Evolutionary conservation across 2,329 filamentous ascomycete species (phyloP), one percentile per base, ranked within the genome.

Genomic region (Torrubiella hemipterigena): DNA sequence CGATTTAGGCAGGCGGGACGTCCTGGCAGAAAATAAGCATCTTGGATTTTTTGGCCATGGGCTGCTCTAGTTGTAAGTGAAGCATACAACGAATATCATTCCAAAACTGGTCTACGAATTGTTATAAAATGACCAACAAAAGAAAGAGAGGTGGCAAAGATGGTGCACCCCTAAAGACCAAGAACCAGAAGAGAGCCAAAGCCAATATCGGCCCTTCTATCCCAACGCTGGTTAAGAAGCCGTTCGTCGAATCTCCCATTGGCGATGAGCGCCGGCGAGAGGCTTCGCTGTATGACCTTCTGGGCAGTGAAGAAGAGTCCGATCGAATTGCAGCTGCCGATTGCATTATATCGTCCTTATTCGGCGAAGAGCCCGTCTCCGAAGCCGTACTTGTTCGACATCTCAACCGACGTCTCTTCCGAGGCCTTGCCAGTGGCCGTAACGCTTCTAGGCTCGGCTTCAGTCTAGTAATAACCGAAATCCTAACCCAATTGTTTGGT

Each of bases 401-500:
- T 43, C 56, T 79, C 18, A 69, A 74, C 40, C 71, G 72, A 48
- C 69, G 81, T 17, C 64, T 98, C 22, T 84, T 95, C 52, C 76
- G 83, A 33, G 91, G 91, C 24, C 73, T 96, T 13, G 86, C 87
- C 38, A 95, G 86, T 51, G 80, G 85, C 33, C 77, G 85, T 35
- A 94, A 94, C 59, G 84, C 83, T 10, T 85, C 89, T 13, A 72
- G 91, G 17, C 61, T 91, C 30, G 91, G 91, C 4, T 95, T 93
- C 52, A 93, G 85, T 32, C 67, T 95, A 33, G 89, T 89, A 0
- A 61, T 96, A 42, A 81, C 86, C 0, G 87, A 95, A 54, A 61
- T 93, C 7, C 52, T 94, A 27, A 67, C 72, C 5, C 74, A 89
- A 46, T 57, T 87, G 5, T 81, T 81, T 46, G 72, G 72, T 2